These are phyloP conservation scores for Lentithecium fluviatile DNA, from an alignment of 495 filamentous ascomycete species.

Conservation along the genomic window DNA sequence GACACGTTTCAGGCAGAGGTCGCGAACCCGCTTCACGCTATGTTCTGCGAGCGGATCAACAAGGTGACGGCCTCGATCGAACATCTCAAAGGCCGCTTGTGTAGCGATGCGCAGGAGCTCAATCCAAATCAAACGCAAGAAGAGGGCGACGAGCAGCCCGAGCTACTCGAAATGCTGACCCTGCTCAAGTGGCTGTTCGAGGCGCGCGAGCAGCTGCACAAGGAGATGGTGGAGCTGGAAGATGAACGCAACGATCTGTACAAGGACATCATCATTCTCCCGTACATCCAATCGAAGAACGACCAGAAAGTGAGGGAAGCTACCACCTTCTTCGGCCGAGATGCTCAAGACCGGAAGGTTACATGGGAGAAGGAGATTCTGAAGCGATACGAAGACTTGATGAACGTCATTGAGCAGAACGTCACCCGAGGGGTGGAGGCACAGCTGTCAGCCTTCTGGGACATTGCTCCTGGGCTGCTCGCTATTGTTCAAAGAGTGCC, in stretches of 20 bases:
- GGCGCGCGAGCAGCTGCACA: constrained; percentile 79
- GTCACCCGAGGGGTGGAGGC: constrained; percentile 84
- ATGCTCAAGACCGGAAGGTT: constrained; percentile 65
- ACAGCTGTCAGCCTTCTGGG: constrained; percentile 93
- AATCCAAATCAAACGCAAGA: constrained; percentile 83
- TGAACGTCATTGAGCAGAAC: constrained; percentile 77
- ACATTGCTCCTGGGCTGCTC: constrained; percentile 82
- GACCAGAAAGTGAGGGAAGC: constrained; percentile 74
- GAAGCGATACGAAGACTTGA: constrained; percentile 72
- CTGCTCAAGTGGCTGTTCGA: constrained; percentile 98
- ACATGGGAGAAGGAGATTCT: constrained; percentile 65
- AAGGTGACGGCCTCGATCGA: constrained; percentile 63
- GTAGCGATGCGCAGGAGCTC: constrained; percentile 66
- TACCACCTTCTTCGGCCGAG: constrained; percentile 74
- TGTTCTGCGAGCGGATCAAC: constrained; percentile 54
- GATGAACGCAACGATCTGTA: constrained; percentile 83
- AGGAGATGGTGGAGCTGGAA: constrained; percentile 78
- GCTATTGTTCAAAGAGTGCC: constrained; percentile 78
- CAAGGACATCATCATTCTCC: constrained; percentile 72
- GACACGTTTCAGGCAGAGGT: constrained; percentile 74
- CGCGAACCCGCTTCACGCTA: constrained; percentile 71
- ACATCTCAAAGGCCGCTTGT: constrained; percentile 67
- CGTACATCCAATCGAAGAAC: constrained; percentile 69
- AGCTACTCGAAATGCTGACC: constrained; percentile 89
- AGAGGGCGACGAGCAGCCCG: constrained; percentile 92